Evolutionary conservation across 345 rosid genomes (phyloP).

Genomic region (Kandelia obovata): DNA sequence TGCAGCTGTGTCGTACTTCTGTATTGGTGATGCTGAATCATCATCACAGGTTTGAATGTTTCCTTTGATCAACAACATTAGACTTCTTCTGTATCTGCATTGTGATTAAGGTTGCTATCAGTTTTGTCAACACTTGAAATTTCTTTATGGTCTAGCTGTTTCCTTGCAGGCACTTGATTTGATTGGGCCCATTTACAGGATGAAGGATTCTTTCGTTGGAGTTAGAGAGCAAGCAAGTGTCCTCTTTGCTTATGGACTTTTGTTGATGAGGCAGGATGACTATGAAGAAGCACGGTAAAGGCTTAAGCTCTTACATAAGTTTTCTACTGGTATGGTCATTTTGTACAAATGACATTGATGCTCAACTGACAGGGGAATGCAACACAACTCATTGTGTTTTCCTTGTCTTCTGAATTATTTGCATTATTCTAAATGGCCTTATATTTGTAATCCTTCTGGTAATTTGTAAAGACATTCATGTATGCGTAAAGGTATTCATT

Average conservation of each 20-base stretch:
- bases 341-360: conserved; percentile 1
- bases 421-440: not conserved
- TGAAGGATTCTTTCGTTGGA: conserved; percentile 80
- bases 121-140: not conserved
- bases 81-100: conserved; percentile 6
- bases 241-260: conserved; percentile 88
- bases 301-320: conserved; percentile 11
- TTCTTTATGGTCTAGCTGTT: conserved; percentile 6
- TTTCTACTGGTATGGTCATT: conserved; percentile 4
- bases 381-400: conserved; percentile 5
- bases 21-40: conserved; percentile 92
- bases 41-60: conserved; percentile 63
- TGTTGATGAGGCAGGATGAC: conserved; percentile 90
- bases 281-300: conserved; percentile 84
- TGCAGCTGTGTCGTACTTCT: conserved; percentile 89
- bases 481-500: not conserved
- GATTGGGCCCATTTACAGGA: conserved; percentile 76
- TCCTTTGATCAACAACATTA: conserved; percentile 4
- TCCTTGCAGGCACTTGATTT: conserved; percentile 78
- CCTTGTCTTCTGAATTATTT: not conserved
- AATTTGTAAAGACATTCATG: not conserved
- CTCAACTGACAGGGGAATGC: not conserved
- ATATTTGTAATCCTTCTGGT: not conserved
- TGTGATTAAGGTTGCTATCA: not conserved
- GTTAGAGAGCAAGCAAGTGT: conserved; percentile 87